Evolutionary conservation across 176 grass and related monocot genomes (phyloP), one percentile per base, ranked within the genome.

Genomic region (Cenchrus purpureus): DNA sequence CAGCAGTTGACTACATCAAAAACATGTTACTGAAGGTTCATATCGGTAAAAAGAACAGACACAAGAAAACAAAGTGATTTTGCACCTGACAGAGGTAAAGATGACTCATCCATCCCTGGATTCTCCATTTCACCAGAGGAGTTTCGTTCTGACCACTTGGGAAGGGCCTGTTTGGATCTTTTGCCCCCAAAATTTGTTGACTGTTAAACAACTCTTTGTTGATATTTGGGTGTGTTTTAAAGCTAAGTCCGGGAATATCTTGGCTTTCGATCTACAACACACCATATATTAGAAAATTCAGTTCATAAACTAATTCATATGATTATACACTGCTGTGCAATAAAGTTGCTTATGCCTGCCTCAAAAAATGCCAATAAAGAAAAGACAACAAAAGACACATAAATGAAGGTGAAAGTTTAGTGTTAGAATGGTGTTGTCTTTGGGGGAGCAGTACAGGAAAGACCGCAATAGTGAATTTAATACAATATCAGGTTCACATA

Each of bases 111-210:
- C 90, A 97, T 90, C 15, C 90, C 72, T 97, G 95, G 63, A 97
- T 92, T 90, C 95, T 94, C 95, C 95, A 97, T 68, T 94, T 97
- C 86, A 97, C 88, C 63, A 97, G 84, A 77, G 88, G 90, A 68
- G 91, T 93, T 76, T 97, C 95, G 79, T 97, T 97, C 87, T 93
- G 94, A 87, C 94, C 91, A 88, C 84, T 93, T 10, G 91, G 94
- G 69, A 97, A 97, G 48, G 91, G 84, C 79, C 91, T 91, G 86
- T 97, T 97, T 55, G 88, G 94, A 91, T 97, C 94, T 88, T 97
- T 97, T 73, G 88, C 90, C 42, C 91, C 91, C 81, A 97, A 88
- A 83, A 88, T 81, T 87, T 91, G 91, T 79, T 93, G 81, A 72
- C 84, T 91, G 55, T 91, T 89, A 87, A 97, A 97, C 55, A 97